phyloP scores from a whole-genome alignment of 495 filamentous ascomycete species.

The Penicillium crystallinum region DNA sequence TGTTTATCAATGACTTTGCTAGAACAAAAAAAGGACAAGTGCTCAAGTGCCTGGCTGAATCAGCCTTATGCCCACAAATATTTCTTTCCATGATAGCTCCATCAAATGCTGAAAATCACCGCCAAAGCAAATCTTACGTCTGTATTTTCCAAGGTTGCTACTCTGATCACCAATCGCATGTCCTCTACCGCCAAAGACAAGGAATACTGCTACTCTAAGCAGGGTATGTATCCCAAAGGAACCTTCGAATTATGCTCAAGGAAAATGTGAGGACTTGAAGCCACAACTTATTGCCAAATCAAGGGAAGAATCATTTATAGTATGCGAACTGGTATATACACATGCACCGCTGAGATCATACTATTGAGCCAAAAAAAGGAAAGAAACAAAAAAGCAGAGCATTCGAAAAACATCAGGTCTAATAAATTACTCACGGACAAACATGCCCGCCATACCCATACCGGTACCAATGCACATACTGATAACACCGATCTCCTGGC shows the following conservation, averaged over 20 bases:
- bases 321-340: constrained; percentile 23
- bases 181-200: too few relatives aligned
- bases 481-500: constrained; percentile 63
- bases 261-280: not conserved
- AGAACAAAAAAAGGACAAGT: too few relatives aligned
- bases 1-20: not conserved
- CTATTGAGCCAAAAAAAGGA: constrained; percentile 11
- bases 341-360: constrained; percentile 29
- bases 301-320: constrained; percentile 11
- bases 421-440: constrained; percentile 65
- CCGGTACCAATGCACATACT: constrained; percentile 90
- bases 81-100: too few relatives aligned
- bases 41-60: too few relatives aligned
- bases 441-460: constrained; percentile 87
- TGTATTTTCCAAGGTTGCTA: too few relatives aligned
- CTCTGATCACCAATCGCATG: too few relatives aligned
- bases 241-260: not conserved
- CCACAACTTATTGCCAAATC: not conserved
- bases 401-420: constrained; percentile 4
- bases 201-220: too few relatives aligned
- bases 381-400: not conserved
- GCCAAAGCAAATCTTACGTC: too few relatives aligned
- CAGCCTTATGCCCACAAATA: too few relatives aligned
- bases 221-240: too few relatives aligned
- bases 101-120: too few relatives aligned